These are phyloP conservation scores for Myriosclerotinia scirpicola DNA, from an alignment of 2,329 filamentous ascomycete genomes.

Conservation along the genomic window DNA sequence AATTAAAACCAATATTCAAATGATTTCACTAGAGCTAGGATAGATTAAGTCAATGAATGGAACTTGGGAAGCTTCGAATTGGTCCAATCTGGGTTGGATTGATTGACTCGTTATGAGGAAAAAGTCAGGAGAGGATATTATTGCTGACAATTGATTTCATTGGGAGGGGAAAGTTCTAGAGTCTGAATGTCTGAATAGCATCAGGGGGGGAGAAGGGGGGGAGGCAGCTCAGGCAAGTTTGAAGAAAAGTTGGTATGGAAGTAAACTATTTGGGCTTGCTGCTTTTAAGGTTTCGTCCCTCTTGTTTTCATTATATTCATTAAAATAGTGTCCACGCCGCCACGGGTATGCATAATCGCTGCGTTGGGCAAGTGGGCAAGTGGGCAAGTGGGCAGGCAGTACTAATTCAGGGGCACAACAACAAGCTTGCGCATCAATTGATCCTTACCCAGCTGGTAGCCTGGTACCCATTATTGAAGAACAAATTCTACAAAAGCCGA, in stretches of 20 bases:
- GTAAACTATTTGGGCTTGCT: not conserved
- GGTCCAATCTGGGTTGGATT: conserved; percentile 7
- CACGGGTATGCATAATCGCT: not conserved
- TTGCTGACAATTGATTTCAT: conserved; percentile 14
- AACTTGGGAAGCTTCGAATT: conserved; percentile 1
- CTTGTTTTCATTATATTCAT: not conserved
- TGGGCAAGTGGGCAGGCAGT: not conserved
- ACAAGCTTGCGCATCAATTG: no score
- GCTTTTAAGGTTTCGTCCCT: not conserved
- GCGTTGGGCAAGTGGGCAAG: not conserved
- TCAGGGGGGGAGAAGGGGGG: not conserved
- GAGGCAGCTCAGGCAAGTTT: no score
- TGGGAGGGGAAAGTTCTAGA: conserved; percentile 16
- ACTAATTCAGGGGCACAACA: conserved; percentile 9
- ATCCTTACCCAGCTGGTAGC: no score
- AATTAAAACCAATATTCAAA: not conserved
- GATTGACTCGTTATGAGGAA: not conserved
- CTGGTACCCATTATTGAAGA: no score
- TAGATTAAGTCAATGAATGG: not conserved
- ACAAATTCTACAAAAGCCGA: no score
- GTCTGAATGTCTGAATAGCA: not conserved
- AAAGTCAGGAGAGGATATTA: conserved; percentile 5
- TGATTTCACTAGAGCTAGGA: not conserved
- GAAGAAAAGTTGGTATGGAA: conserved; percentile 3
- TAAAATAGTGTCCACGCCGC: no score